Conservation (phyloP, 164 flowering plant genomes). For the Macadamia integrifolia region DNA sequence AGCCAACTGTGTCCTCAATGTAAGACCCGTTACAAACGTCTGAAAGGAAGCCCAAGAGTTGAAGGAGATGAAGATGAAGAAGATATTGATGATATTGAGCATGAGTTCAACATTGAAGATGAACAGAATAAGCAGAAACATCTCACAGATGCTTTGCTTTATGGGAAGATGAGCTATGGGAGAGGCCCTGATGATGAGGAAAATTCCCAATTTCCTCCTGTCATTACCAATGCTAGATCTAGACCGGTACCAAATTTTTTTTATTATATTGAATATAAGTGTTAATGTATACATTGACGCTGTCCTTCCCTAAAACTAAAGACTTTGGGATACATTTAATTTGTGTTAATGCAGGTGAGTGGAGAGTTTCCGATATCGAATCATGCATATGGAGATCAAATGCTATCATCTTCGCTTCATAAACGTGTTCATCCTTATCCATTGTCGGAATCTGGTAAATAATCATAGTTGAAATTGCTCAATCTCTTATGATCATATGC, state of each 20-base stretch:
- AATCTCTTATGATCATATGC: not conserved
- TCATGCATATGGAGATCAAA: constrained; percentile 45
- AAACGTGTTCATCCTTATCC: constrained; percentile 87
- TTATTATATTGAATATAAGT: not conserved
- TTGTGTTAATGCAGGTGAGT: constrained; percentile 51
- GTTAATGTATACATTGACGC: too few relatives aligned
- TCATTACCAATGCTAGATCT: constrained; percentile 53
- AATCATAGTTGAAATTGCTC: not conserved
- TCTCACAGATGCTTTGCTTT: constrained; percentile 78
- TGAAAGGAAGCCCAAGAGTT: constrained; percentile 96
- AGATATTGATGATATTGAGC: constrained; percentile 84
- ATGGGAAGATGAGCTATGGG: constrained; percentile 95
- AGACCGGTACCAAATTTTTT: constrained; percentile 32
- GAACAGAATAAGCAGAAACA: constrained; percentile 51
- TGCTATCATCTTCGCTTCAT: constrained; percentile 50
- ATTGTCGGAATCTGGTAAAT: constrained; percentile 60
- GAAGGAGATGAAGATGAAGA: constrained; percentile 98
- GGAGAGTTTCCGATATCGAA: constrained; percentile 70
- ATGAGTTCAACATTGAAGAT: constrained; percentile 82
- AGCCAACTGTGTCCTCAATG: constrained; percentile 89
- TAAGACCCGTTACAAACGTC: constrained; percentile 94
- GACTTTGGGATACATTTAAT: not conserved
- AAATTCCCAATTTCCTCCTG: constrained; percentile 53
- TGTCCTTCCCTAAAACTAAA: too few relatives aligned
- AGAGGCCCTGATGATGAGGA: constrained; percentile 85